A percentile compares a stretch with the other conserved stretches of the same genome.
phyloP scores from a whole-genome alignment of 768 basidiomycete genomes.

The Psilocybe subaeruginosa region DNA sequence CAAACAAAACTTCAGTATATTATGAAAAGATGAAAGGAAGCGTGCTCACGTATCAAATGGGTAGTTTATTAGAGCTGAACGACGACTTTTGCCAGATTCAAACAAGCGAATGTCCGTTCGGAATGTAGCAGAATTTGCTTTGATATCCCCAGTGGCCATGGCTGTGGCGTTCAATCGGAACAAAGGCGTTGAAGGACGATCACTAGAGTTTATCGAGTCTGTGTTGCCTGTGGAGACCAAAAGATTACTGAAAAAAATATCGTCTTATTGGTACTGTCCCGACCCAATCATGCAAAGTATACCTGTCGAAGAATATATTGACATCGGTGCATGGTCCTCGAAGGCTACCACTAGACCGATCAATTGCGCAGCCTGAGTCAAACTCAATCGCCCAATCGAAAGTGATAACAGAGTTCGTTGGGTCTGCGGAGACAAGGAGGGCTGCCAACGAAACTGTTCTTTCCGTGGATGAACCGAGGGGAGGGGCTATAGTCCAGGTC shows the following conservation, averaged over 20 bases:
- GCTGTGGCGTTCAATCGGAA: background rate
- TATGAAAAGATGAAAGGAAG: background rate
- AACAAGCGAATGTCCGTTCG: slow-evolving; percentile 20
- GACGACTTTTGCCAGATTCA: slow-evolving; percentile 4
- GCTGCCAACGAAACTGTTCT: background rate
- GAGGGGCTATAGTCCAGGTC: background rate
- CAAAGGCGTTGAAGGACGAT: background rate
- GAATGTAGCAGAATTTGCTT: slow-evolving; percentile 17
- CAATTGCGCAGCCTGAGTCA: background rate
- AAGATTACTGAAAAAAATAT: background rate
- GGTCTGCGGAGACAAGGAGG: slow-evolving; percentile 17
- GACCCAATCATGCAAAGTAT: background rate
- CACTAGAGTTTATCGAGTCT: background rate
- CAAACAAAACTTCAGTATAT: background rate
- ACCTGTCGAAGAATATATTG: slow-evolving; percentile 21
- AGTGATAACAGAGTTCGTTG: slow-evolving; percentile 12
- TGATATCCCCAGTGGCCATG: slow-evolving; percentile 3
- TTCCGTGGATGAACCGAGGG: background rate
- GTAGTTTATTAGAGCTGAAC: slow-evolving; percentile 19
- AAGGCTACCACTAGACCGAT: no score
- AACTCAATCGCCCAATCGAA: slow-evolving; percentile 20
- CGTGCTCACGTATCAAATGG: slow-evolving; percentile 19
- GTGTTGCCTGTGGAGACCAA: background rate
- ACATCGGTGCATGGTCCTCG: slow-evolving; percentile 11
- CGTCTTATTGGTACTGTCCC: no score